Evolutionary conservation across 2,329 filamentous ascomycete species (phyloP).

Genomic region (Blastomyces parvus): DNA sequence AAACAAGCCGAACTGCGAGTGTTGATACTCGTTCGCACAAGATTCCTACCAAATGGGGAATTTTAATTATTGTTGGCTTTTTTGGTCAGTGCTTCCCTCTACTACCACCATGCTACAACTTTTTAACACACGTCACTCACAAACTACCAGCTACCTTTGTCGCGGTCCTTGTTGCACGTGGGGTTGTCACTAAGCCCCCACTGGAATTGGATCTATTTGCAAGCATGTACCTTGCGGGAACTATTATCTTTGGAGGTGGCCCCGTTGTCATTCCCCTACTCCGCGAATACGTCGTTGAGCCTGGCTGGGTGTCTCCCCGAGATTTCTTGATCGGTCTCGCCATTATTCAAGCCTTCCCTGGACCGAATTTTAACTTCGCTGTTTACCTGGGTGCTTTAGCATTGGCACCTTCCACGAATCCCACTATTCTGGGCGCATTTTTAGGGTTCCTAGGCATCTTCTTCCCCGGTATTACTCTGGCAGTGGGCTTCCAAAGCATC

Average conservation of each 20-base stretch:
- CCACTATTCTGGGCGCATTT: slow-evolving; percentile 40
- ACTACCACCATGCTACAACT: background rate
- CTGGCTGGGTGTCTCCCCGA: slow-evolving; percentile 59
- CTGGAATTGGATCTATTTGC: slow-evolving; percentile 54
- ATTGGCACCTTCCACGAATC: slow-evolving; percentile 26
- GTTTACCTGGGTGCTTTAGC: slow-evolving; percentile 49
- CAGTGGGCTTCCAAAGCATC: slow-evolving; percentile 38
- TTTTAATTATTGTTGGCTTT: slow-evolving; percentile 37
- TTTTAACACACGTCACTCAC: background rate
- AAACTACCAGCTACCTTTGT: slow-evolving; percentile 43
- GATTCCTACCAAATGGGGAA: slow-evolving; percentile 15
- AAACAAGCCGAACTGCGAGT: background rate
- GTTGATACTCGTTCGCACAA: slow-evolving; percentile 14
- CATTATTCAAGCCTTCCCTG: slow-evolving; percentile 60
- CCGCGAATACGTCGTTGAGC: slow-evolving; percentile 51
- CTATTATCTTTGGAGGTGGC: slow-evolving; percentile 56
- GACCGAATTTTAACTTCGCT: slow-evolving; percentile 45
- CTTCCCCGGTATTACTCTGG: slow-evolving; percentile 28
- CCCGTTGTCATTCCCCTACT: slow-evolving; percentile 57
- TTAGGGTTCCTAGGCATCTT: slow-evolving; percentile 43
- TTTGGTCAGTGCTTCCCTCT: slow-evolving; percentile 31
- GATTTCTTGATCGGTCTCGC: slow-evolving; percentile 66
- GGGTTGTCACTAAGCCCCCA: slow-evolving; percentile 32
- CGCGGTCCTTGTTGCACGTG: slow-evolving; percentile 43
- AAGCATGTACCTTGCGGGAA: slow-evolving; percentile 65